Conservation (phyloP, 1,284 basidiomycete genomes). For the Sanguinoderma infundibulare region DNA sequence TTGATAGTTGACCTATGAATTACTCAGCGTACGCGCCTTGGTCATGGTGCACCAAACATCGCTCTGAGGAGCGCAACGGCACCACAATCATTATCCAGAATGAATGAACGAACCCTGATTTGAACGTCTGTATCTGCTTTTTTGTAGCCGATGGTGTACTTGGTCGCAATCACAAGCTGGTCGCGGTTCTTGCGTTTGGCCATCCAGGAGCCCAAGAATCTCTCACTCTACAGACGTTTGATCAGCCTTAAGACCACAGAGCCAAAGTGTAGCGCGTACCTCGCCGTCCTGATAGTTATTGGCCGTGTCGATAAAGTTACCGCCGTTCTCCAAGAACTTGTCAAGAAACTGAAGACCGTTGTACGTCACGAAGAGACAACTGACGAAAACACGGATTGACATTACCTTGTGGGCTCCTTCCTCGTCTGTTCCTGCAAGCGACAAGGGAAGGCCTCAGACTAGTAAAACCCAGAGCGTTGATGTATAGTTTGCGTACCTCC, state of each 20-base stretch:
- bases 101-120: slow-evolving; percentile 3
- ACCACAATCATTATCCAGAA: background rate
- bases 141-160: slow-evolving; percentile 21
- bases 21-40: background rate
- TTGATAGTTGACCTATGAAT: slow-evolving; percentile 18
- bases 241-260: background rate
- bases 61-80: background rate
- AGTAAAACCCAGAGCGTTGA: background rate
- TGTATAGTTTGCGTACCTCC: slow-evolving; percentile 1
- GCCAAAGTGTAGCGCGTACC: no score
- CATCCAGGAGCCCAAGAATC: slow-evolving; percentile 49
- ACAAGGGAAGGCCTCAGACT: no score
- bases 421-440: background rate
- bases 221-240: slow-evolving; percentile 26
- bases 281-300: slow-evolving; percentile 38
- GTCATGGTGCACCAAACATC: background rate
- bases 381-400: no score
- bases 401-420: slow-evolving; percentile 17
- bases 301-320: slow-evolving; percentile 40
- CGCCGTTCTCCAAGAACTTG: slow-evolving; percentile 36
- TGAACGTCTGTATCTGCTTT: slow-evolving; percentile 7
- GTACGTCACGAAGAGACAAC: no score
- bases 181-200: slow-evolving; percentile 43
- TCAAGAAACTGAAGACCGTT: slow-evolving; percentile 35
- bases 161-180: slow-evolving; percentile 49